Evolutionary conservation across 1,284 basidiomycete genomes (phyloP).

Genomic region (Ceratorhiza oryzae-sativae): DNA sequence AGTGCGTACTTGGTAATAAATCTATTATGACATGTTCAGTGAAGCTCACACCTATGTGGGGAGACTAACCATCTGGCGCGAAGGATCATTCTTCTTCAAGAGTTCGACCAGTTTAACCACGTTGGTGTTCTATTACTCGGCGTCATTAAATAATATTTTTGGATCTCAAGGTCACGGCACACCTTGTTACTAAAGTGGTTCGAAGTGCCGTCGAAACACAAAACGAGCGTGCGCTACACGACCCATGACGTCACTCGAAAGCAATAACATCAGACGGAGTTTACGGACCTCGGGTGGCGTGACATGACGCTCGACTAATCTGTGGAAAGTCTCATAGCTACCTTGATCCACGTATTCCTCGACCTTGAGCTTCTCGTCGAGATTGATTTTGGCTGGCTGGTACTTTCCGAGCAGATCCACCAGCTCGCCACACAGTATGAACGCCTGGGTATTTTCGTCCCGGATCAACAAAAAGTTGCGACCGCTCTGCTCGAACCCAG

Average conservation of each 20-base stretch:
- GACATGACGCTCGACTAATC: background rate
- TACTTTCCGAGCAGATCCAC: background rate
- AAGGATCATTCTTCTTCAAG: slow-evolving; percentile 40
- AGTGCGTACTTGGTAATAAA: slow-evolving; percentile 14
- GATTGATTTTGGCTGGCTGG: background rate
- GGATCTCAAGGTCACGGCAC: too few relatives aligned
- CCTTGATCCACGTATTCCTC: slow-evolving; percentile 6
- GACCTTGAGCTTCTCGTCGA: slow-evolving; percentile 10
- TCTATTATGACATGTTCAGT: background rate
- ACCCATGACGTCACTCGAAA: background rate
- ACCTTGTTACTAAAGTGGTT: slow-evolving; percentile 39
- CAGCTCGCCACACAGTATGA: background rate
- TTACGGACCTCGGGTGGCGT: slow-evolving; percentile 4
- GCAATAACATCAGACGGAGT: background rate
- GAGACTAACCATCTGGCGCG: slow-evolving; percentile 32
- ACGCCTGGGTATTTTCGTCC: background rate
- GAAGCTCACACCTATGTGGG: background rate
- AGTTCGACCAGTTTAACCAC: slow-evolving; percentile 38
- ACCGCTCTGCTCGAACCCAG: background rate
- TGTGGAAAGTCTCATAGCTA: slow-evolving; percentile 11
- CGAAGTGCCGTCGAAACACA: slow-evolving; percentile 44
- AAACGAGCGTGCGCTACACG: slow-evolving; percentile 35
- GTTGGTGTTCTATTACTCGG: slow-evolving; percentile 12
- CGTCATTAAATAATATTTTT: too few relatives aligned
- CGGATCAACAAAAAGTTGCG: slow-evolving; percentile 1